Percentiles rank a stretch among this genome's conserved stretches.
These are phyloP conservation scores for Fragaria vesca DNA, from an alignment of 306 rosid species.

Conservation along the genomic window DNA sequence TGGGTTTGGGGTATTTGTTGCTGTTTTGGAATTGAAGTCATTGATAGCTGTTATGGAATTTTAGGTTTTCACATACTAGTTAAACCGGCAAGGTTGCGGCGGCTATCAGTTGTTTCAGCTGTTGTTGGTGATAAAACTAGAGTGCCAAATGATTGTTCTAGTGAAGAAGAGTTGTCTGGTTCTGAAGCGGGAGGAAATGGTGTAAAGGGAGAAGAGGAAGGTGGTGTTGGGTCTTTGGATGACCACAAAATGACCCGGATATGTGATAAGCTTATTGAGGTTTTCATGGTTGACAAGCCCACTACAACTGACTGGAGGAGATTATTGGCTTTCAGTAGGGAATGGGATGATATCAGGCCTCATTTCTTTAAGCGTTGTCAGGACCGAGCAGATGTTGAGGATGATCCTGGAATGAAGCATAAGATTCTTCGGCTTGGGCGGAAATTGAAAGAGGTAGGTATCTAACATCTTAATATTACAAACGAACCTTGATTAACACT, in stretches of 20 bases:
- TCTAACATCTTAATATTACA: neutral
- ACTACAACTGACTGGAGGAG: constrained; percentile 83
- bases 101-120: constrained; percentile 28
- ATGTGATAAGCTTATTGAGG: constrained; percentile 86
- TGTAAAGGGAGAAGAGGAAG: constrained; percentile 30
- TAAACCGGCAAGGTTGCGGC: constrained; percentile 28
- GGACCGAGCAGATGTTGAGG: constrained; percentile 51
- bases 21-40: neutral
- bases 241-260: constrained; percentile 48
- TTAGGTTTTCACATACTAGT: constrained; percentile 38
- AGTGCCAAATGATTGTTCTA: constrained; percentile 23
- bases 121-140: constrained; percentile 30
- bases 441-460: constrained; percentile 79
- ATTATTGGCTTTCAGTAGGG: constrained; percentile 79
- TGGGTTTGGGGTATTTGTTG: neutral
- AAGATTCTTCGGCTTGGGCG: constrained; percentile 71
- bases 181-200: constrained; percentile 19
- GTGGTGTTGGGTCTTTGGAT: constrained; percentile 38
- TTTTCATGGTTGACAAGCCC: constrained; percentile 89
- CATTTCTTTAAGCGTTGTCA: constrained; percentile 65
- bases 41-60: constrained; percentile 17
- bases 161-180: constrained; percentile 29
- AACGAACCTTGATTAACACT: neutral
- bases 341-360: constrained; percentile 68
- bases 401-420: constrained; percentile 67